A percentile compares a stretch with the other conserved stretches of the same genome.
Evolutionary conservation across 106 monocot species (phyloP).

Genomic region (Dioscorea dumetorum): DNA sequence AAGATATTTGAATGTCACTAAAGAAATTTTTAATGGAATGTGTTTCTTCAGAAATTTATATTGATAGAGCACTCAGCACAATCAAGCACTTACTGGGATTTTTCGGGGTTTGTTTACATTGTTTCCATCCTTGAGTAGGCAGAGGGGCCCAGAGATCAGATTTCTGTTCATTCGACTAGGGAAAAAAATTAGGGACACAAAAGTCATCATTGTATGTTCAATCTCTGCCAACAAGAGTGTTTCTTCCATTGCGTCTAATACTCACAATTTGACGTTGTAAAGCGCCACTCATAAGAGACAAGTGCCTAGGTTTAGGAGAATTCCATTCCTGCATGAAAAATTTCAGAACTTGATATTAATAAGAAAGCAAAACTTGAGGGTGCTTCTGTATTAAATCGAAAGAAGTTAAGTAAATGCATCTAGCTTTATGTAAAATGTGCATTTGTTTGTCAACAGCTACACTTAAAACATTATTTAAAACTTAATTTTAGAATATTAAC

Average conservation of each 20-base stretch:
- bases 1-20: too few relatives aligned
- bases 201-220: not conserved
- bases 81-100: conserved; percentile 30
- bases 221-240: not conserved
- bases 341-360: not conserved
- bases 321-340: conserved; percentile 69
- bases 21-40: not conserved
- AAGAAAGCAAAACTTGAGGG: too few relatives aligned
- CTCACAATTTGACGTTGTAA: conserved; percentile 62
- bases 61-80: not conserved
- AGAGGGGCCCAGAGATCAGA: conserved; percentile 73
- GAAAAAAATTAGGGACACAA: not conserved
- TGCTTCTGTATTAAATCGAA: too few relatives aligned
- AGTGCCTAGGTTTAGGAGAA: conserved; percentile 75
- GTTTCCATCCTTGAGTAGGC: conserved; percentile 60
- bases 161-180: conserved; percentile 50
- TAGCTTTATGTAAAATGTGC: too few relatives aligned
- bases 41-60: not conserved
- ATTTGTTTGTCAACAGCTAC: too few relatives aligned
- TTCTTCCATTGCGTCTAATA: not conserved
- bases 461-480: too few relatives aligned
- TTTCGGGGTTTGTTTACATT: conserved; percentile 28
- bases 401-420: too few relatives aligned
- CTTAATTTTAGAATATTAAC: too few relatives aligned
- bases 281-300: conserved; percentile 62